Percentiles rank a stretch among this genome's conserved stretches.
Evolutionary conservation across 176 grass and related monocot species (phyloP).

Genomic region (Eragrostis curvula): DNA sequence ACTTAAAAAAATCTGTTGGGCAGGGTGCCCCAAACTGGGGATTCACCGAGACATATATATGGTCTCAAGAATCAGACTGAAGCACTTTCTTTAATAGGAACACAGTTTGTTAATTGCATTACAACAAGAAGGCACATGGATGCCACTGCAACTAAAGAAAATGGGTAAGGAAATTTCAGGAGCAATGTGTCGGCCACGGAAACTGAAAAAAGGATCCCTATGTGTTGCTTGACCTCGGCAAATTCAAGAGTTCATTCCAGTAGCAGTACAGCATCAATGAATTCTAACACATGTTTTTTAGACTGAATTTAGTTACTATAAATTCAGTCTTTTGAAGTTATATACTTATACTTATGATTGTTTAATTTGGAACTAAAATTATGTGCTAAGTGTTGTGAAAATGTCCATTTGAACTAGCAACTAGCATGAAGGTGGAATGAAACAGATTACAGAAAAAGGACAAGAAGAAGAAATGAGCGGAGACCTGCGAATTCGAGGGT

Average conservation of each 20-base stretch:
- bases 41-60: background rate
- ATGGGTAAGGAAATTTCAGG: background rate
- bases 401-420: background rate
- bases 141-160: background rate
- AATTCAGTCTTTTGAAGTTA: no score
- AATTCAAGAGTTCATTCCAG: background rate
- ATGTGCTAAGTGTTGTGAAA: background rate
- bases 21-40: no score
- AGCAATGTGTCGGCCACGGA: background rate
- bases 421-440: background rate
- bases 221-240: background rate
- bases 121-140: background rate
- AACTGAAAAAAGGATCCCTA: background rate
- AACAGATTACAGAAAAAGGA: background rate
- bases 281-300: background rate
- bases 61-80: constrained; percentile 9
- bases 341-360: no score
- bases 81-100: background rate
- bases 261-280: background rate
- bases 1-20: no score
- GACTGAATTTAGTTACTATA: background rate
- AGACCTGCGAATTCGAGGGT: constrained; percentile 86
- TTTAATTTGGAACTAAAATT: background rate
- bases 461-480: background rate
- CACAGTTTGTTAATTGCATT: background rate